A percentile compares a stretch with the other conserved stretches of the same genome.
phyloP scores from a whole-genome alignment of 441 rosid genomes.

The Brassica hybrid region DNA sequence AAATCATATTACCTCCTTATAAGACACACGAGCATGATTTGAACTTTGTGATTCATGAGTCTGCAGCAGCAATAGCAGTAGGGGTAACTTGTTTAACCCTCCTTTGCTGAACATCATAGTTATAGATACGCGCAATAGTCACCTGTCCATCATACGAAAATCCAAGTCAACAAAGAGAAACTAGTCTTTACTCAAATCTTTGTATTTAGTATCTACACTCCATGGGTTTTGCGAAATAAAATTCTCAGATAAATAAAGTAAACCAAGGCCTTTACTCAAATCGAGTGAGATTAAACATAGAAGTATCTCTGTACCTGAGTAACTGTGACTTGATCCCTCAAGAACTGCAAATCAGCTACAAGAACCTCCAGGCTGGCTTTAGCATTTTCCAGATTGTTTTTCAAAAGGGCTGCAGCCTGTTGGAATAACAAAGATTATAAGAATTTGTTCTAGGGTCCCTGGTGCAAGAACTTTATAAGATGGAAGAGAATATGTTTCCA shows the following conservation, averaged over 20 bases:
- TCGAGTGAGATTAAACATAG: background rate
- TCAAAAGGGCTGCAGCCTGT: conserved; percentile 78
- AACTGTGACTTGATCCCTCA: conserved; percentile 95
- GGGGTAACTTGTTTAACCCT: conserved; percentile 61
- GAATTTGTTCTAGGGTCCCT: conserved; percentile 40
- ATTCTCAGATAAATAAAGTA: background rate
- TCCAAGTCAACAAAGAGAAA: background rate
- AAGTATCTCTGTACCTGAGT: conserved; percentile 65
- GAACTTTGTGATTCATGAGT: conserved; percentile 46
- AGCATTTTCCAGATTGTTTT: conserved; percentile 89
- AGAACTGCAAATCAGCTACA: conserved; percentile 83
- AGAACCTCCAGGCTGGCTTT: conserved; percentile 96
- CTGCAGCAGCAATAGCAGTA: conserved; percentile 50
- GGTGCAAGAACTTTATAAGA: conserved; percentile 25
- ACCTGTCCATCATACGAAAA: conserved; percentile 52
- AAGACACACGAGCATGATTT: background rate
- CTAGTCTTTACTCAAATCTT: conserved; percentile 11
- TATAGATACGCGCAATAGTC: conserved; percentile 76
- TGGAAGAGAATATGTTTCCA: conserved; percentile 21
- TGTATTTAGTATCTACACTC: background rate
- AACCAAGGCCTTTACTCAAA: background rate
- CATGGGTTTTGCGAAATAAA: too few relatives aligned
- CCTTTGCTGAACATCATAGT: conserved; percentile 91
- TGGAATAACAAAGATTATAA: conserved; percentile 31
- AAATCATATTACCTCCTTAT: conserved; percentile 13